Percentiles rank a stretch among this genome's conserved stretches.
Conservation (phyloP, 345 rosid genomes). For the Brassica cretica region DNA sequence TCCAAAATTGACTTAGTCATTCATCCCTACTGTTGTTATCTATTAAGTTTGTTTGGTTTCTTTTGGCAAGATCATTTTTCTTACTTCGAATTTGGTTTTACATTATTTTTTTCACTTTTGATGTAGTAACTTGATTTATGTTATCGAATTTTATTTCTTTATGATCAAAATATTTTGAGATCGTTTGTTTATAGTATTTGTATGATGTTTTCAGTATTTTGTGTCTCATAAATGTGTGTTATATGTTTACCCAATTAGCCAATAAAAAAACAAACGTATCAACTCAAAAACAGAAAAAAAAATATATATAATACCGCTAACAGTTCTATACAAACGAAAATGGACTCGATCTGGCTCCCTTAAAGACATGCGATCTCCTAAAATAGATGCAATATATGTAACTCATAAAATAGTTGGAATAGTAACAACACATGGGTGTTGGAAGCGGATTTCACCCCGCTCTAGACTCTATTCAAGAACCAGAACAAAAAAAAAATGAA, state of each 20-base stretch:
- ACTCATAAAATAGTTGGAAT: background rate
- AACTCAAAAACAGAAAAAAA: background rate
- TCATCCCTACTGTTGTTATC: background rate
- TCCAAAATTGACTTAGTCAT: background rate
- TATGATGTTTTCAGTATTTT: background rate
- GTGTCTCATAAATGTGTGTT: background rate
- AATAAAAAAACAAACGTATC: background rate
- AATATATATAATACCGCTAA: background rate
- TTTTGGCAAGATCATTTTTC: background rate
- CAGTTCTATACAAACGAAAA: background rate
- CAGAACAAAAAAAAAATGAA: no score
- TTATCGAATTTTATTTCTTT: background rate
- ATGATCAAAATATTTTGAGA: background rate
- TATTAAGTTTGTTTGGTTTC: background rate
- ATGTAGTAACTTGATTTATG: background rate
- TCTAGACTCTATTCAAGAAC: no score
- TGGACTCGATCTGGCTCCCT: background rate
- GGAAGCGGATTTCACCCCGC: no score
- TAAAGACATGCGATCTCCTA: no score
- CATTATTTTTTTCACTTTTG: background rate
- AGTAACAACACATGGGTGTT: background rate
- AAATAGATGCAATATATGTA: background rate
- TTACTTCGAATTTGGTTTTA: background rate
- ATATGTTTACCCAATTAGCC: background rate
- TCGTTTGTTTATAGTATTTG: background rate